Evolutionary conservation across 139 green algal species (phyloP).

Genomic region (Desmodesmus armatus): DNA sequence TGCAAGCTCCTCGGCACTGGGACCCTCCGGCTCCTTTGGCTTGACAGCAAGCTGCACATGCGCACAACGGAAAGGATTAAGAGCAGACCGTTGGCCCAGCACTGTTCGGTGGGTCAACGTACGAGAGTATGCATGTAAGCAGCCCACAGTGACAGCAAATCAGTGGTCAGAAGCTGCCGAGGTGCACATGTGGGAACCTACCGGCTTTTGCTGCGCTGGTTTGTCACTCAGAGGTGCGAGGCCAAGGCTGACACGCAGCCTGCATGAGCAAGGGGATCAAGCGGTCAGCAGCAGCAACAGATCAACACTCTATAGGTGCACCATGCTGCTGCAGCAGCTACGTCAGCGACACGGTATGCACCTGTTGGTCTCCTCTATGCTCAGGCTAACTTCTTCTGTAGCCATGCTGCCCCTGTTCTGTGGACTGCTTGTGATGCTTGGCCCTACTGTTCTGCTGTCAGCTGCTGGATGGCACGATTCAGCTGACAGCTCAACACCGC

Average conservation of each 20-base stretch:
- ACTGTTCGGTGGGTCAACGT: too few relatives aligned
- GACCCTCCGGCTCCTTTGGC: not conserved
- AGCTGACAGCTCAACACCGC: too few relatives aligned
- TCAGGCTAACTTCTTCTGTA: constrained; percentile 71
- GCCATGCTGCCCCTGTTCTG: constrained; percentile 9
- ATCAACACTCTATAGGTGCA: not conserved
- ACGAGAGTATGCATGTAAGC: too few relatives aligned
- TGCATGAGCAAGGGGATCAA: constrained; percentile 47
- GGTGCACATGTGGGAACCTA: too few relatives aligned
- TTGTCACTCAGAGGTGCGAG: constrained; percentile 75
- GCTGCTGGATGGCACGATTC: too few relatives aligned
- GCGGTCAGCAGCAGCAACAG: not conserved
- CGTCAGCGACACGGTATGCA: constrained; percentile 29
- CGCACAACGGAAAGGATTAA: too few relatives aligned
- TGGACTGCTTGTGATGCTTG: not conserved
- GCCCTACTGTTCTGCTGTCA: too few relatives aligned
- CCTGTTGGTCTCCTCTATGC: constrained; percentile 89
- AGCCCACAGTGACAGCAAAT: too few relatives aligned
- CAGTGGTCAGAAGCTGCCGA: too few relatives aligned
- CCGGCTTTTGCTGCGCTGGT: too few relatives aligned
- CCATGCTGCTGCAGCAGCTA: not conserved
- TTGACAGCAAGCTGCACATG: not conserved
- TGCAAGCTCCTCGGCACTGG: constrained; percentile 17
- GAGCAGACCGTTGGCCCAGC: too few relatives aligned
- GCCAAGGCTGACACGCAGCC: constrained; percentile 76